phyloP scores from a whole-genome alignment of 345 rosid species.

The Boechera retrofracta region DNA sequence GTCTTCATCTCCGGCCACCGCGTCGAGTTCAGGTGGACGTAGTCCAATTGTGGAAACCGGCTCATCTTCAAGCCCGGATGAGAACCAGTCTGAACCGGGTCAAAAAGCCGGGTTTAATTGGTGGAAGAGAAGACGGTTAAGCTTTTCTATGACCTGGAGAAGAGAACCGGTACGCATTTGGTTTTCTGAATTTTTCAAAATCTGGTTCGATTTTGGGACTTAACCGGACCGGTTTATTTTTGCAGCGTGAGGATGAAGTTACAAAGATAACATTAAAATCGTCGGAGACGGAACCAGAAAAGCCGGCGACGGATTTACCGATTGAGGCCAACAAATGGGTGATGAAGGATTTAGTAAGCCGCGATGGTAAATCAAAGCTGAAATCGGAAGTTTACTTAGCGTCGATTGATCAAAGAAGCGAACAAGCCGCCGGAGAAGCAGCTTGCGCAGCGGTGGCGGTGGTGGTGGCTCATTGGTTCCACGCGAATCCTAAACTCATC shows the following conservation, averaged over 20 bases:
- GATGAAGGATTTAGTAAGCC: constrained; percentile 36
- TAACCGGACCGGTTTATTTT: constrained; percentile 22
- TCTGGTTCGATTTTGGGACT: background rate
- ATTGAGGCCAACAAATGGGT: constrained; percentile 40
- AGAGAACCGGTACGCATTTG: constrained; percentile 32
- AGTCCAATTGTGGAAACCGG: constrained; percentile 30
- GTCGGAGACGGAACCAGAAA: constrained; percentile 13
- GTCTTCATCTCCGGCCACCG: constrained; percentile 29
- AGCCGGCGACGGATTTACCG: background rate
- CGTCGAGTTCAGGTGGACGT: constrained; percentile 25
- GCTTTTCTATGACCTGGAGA: constrained; percentile 43
- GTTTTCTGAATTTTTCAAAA: background rate
- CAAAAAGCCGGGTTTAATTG: constrained; percentile 42
- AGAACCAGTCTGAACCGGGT: constrained; percentile 38
- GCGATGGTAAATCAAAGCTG: constrained; percentile 42
- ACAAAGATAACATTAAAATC: constrained; percentile 25
- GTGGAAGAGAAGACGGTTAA: constrained; percentile 50
- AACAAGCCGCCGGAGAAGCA: constrained; percentile 47
- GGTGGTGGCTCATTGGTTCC: constrained; percentile 46
- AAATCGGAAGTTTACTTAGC: constrained; percentile 41
- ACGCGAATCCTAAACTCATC: constrained; percentile 17
- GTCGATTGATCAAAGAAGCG: constrained; percentile 47
- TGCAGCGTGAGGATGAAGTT: constrained; percentile 34
- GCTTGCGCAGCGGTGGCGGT: constrained; percentile 46
- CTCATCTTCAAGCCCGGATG: constrained; percentile 31